Evolutionary conservation across 805 yeast genomes (phyloP).

Genomic region (Wickerhamiella australiensis): DNA sequence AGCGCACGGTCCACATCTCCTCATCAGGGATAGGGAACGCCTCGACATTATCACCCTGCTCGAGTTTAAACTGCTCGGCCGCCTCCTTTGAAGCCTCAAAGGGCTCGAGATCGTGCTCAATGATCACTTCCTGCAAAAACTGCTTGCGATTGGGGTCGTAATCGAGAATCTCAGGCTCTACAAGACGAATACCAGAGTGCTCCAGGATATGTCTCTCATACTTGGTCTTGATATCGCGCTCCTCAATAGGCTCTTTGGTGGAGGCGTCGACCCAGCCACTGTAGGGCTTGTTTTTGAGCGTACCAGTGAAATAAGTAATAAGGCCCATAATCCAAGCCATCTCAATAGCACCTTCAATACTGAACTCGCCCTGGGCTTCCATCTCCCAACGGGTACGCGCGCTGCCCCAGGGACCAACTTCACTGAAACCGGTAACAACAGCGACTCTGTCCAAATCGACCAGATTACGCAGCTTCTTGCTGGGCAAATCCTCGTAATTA

Average conservation of each 20-base stretch:
- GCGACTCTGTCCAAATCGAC: slow-evolving; percentile 82
- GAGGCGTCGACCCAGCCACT: slow-evolving; percentile 97
- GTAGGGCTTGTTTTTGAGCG: slow-evolving; percentile 70
- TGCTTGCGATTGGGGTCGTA: slow-evolving; percentile 92
- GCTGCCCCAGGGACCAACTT: slow-evolving; percentile 99
- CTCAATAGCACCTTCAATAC: slow-evolving; percentile 94
- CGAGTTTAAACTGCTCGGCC: slow-evolving; percentile 85
- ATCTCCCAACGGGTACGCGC: slow-evolving; percentile 99
- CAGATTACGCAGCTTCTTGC: slow-evolving; percentile 68
- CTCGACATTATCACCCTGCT: slow-evolving; percentile 91
- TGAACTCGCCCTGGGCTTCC: slow-evolving; percentile 91
- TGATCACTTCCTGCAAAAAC: slow-evolving; percentile 86
- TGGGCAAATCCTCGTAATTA: slow-evolving; percentile 51
- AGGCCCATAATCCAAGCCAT: slow-evolving; percentile 99
- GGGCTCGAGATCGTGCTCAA: slow-evolving; percentile 93
- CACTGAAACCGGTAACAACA: slow-evolving; percentile 96
- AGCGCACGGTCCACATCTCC: slow-evolving; percentile 83
- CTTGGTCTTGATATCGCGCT: slow-evolving; percentile 80
- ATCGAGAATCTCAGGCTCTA: slow-evolving; percentile 94
- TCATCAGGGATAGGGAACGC: slow-evolving; percentile 75
- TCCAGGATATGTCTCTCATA: slow-evolving; percentile 81
- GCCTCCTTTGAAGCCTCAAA: slow-evolving; percentile 92
- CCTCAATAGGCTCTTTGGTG: slow-evolving; percentile 86
- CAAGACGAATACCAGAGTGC: slow-evolving; percentile 92
- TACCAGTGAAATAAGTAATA: slow-evolving; percentile 89